Percentiles rank a stretch among this genome's conserved stretches.
phyloP scores from a whole-genome alignment of 2,329 filamentous ascomycete species.

The Harringtonia aguacate region DNA sequence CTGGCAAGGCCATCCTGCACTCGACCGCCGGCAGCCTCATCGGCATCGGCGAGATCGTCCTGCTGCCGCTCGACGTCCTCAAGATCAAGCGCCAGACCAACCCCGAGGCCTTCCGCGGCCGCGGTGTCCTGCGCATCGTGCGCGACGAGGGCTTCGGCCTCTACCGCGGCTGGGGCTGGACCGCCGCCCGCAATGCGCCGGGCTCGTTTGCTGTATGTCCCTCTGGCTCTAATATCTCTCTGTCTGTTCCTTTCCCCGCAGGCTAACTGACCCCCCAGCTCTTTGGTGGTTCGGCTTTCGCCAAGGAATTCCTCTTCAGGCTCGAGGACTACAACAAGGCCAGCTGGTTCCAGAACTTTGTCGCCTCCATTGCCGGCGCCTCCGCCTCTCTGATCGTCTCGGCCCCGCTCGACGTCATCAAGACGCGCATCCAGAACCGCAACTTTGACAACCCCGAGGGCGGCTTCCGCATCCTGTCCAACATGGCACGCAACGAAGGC shows the following conservation, averaged over 20 bases:
- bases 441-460: constrained; percentile 98
- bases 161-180: constrained; percentile 96
- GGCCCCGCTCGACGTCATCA: constrained; percentile 94
- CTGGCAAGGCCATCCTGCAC: constrained; percentile 96
- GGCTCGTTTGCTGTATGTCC: constrained; percentile 83
- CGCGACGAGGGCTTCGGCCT: constrained; percentile 90
- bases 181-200: constrained; percentile 89
- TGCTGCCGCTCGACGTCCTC: constrained; percentile 88
- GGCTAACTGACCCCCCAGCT: constrained; percentile 44
- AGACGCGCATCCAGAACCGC: constrained; percentile 94
- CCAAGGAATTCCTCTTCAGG: constrained; percentile 90
- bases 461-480: constrained; percentile 81
- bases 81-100: constrained; percentile 99
- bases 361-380: constrained; percentile 90
- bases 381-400: constrained; percentile 92
- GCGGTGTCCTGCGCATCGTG: constrained; percentile 82
- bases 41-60: constrained; percentile 92
- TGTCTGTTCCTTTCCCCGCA: not conserved
- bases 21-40: constrained; percentile 92
- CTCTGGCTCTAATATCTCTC: not conserved
- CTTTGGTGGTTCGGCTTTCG: constrained; percentile 93
- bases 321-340: constrained; percentile 94
- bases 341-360: constrained; percentile 90
- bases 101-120: constrained; percentile 92
- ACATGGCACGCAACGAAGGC: constrained; percentile 90